phyloP scores from a whole-genome alignment of 495 filamentous ascomycete genomes.

The Xylaria sp. region DNA sequence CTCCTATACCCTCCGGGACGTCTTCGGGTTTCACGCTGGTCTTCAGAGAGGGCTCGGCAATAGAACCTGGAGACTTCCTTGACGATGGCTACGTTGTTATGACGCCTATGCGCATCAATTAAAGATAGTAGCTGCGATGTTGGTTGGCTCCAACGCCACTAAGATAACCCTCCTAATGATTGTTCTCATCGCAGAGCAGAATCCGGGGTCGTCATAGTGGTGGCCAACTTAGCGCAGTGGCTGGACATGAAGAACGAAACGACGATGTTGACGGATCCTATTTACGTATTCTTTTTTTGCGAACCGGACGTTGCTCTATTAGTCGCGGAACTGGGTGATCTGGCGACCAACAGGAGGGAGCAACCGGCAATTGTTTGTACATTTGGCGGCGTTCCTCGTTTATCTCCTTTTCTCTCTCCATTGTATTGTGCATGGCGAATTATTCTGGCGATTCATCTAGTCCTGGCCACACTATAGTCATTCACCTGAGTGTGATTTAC shows the following conservation, averaged over 20 bases:
- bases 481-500: background rate
- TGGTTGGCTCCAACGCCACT: slow-evolving; percentile 33
- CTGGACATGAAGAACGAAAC: slow-evolving; percentile 30
- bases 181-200: slow-evolving; percentile 31
- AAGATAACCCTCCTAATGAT: slow-evolving; percentile 38
- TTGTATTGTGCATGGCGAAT: slow-evolving; percentile 23
- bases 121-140: slow-evolving; percentile 40
- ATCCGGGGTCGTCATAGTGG: slow-evolving; percentile 19
- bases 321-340: slow-evolving; percentile 8
- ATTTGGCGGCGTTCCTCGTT: slow-evolving; percentile 21
- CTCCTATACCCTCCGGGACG: slow-evolving; percentile 45
- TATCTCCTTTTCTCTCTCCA: background rate
- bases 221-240: slow-evolving; percentile 16
- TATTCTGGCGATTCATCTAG: slow-evolving; percentile 4
- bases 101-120: slow-evolving; percentile 45
- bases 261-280: slow-evolving; percentile 28
- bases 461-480: slow-evolving; percentile 7
- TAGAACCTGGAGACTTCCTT: slow-evolving; percentile 41
- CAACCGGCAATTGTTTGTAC: slow-evolving; percentile 21
- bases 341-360: slow-evolving; percentile 17
- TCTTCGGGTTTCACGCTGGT: slow-evolving; percentile 35
- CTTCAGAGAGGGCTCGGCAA: slow-evolving; percentile 32
- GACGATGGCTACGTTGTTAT: slow-evolving; percentile 47
- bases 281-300: slow-evolving; percentile 16
- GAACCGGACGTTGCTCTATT: background rate